These are phyloP conservation scores for Hordeum vulgare DNA, from an alignment of 176 grass and related monocot genomes.

Conservation along the genomic window DNA sequence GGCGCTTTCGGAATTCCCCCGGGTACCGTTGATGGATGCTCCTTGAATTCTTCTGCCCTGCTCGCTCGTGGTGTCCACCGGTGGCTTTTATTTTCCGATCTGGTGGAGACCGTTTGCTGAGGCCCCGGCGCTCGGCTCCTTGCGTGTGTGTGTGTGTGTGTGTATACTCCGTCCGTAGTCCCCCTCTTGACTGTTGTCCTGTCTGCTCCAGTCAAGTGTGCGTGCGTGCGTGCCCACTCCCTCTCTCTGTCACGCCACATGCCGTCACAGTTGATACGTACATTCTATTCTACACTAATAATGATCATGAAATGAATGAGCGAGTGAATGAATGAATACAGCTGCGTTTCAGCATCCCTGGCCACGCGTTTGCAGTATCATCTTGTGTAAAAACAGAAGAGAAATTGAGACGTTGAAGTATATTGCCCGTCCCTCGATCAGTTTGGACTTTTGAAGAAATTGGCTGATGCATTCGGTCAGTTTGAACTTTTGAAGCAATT, in stretches of 20 bases:
- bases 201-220: slow-evolving; percentile 23
- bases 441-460: no score
- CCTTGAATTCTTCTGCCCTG: slow-evolving; percentile 4
- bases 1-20: slow-evolving; percentile 40
- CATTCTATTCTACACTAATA: slow-evolving; percentile 34
- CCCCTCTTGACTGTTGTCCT: slow-evolving; percentile 26
- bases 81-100: slow-evolving; percentile 50
- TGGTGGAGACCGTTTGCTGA: slow-evolving; percentile 23
- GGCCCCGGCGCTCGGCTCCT: neutral
- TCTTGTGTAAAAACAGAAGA: neutral
- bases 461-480: no score
- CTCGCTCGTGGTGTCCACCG: slow-evolving; percentile 36
- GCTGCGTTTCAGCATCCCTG: slow-evolving; percentile 3
- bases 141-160: slow-evolving; percentile 11
- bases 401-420: neutral
- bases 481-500: no score
- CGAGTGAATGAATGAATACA: slow-evolving; percentile 14
- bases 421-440: no score
- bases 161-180: slow-evolving; percentile 19
- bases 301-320: neutral
- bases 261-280: slow-evolving; percentile 12
- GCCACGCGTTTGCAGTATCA: neutral
- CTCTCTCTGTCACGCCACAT: neutral
- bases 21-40: slow-evolving; percentile 27
- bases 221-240: slow-evolving; percentile 1